Conservation (phyloP, 2,329 filamentous ascomycete genomes). For the Dothidotthia symphoricarpi region DNA sequence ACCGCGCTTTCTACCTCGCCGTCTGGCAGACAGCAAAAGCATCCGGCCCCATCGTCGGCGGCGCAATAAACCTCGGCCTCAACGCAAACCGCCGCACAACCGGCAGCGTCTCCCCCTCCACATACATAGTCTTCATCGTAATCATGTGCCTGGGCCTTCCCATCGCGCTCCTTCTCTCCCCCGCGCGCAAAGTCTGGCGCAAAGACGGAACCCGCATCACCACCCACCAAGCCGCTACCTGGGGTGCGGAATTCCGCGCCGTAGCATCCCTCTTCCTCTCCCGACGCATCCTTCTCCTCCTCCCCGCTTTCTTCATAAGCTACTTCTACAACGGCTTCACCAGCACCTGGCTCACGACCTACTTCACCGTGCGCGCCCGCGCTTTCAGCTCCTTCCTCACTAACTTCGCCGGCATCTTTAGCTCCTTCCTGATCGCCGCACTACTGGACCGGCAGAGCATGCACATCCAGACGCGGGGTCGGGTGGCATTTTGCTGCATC, state of each 20-base stretch:
- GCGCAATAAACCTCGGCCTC: conserved; percentile 51
- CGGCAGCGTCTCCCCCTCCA: conserved; percentile 43
- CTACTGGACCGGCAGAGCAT: conserved; percentile 36
- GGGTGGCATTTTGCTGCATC: conserved; percentile 30
- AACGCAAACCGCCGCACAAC: conserved; percentile 43
- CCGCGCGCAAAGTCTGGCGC: conserved; percentile 48
- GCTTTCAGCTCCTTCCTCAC: conserved; percentile 41
- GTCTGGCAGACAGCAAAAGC: conserved; percentile 40
- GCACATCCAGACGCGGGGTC: conserved; percentile 35
- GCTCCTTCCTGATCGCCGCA: conserved; percentile 35
- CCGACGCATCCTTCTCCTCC: conserved; percentile 32
- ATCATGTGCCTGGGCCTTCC: conserved; percentile 50
- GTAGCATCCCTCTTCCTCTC: conserved; percentile 33
- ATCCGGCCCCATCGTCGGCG: conserved; percentile 48
- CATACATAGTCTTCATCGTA: conserved; percentile 49
- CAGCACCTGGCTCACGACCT: conserved; percentile 36
- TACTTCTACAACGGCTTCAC: conserved; percentile 42
- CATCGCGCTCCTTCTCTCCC: conserved; percentile 46
- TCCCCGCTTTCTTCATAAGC: conserved; percentile 40
- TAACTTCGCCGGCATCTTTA: conserved; percentile 40
- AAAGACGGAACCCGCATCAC: conserved; percentile 43
- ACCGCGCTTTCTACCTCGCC: conserved; percentile 39
- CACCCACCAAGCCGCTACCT: conserved; percentile 22
- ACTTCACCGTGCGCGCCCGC: conserved; percentile 39
- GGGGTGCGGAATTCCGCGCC: conserved; percentile 31